These are phyloP conservation scores for Lipomyces anomalus DNA, from an alignment of 805 yeast species.

Conservation along the genomic window DNA sequence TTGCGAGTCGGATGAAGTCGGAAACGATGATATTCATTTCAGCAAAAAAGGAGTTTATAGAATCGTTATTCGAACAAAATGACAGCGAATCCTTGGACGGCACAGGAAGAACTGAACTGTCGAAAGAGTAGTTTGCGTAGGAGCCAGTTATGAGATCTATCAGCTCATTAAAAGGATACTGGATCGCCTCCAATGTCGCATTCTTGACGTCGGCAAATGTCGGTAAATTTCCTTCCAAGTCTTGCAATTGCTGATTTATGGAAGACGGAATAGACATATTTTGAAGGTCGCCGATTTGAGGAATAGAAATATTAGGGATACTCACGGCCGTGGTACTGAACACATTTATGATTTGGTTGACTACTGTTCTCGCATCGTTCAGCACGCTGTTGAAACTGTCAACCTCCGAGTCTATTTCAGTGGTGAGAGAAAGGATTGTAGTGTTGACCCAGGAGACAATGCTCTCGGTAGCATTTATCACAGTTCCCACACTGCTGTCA, in stretches of 20 bases:
- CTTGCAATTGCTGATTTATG: conserved; percentile 52
- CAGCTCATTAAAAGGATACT: conserved; percentile 54
- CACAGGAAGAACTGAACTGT: conserved; percentile 37
- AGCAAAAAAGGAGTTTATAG: conserved; percentile 38
- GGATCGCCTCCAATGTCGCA: conserved; percentile 49
- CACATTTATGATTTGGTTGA: conserved; percentile 48
- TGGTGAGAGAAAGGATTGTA: conserved; percentile 49
- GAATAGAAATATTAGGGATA: conserved; percentile 30
- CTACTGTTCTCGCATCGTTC: conserved; percentile 49
- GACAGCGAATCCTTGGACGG: conserved; percentile 36
- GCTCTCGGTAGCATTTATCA: conserved; percentile 64
- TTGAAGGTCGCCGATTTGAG: conserved; percentile 52
- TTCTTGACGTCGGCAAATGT: conserved; percentile 60
- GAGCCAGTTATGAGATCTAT: conserved; percentile 6
- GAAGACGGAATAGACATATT: conserved; percentile 60
- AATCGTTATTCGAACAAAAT: conserved; percentile 36
- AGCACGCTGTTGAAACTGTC: conserved; percentile 53
- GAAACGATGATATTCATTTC: conserved; percentile 34
- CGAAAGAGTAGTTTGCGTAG: conserved; percentile 25
- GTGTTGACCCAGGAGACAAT: conserved; percentile 56
- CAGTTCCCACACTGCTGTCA: conserved; percentile 65
- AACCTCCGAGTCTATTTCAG: conserved; percentile 62
- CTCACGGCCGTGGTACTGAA: conserved; percentile 42
- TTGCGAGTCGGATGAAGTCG: conserved; percentile 37
- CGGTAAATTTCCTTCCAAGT: conserved; percentile 51